Conservation (phyloP, 1,284 basidiomycete species). For the Pseudozyma hubeiensis region DNA sequence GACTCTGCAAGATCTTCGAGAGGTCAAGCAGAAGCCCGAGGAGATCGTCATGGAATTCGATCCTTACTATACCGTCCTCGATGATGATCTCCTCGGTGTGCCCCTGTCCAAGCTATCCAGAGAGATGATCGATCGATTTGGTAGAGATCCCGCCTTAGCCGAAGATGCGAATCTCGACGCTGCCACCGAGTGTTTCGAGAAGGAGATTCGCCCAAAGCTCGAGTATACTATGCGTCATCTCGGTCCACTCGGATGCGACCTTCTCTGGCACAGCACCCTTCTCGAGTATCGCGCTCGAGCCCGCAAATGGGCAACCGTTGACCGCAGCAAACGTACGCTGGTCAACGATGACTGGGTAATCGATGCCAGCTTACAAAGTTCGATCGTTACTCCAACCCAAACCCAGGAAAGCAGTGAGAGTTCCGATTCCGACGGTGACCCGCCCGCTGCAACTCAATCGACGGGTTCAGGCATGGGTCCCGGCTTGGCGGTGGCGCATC, state of each 20-base stretch:
- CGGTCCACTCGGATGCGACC: conserved; percentile 49
- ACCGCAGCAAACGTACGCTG: conserved; percentile 16
- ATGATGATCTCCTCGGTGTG: conserved; percentile 5
- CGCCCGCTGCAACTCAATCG: neutral
- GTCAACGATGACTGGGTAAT: conserved; percentile 35
- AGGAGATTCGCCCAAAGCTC: conserved; percentile 42
- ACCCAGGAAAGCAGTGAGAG: conserved; percentile 1
- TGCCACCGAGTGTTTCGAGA: conserved; percentile 23
- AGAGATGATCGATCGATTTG: conserved; percentile 22
- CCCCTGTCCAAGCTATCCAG: conserved; percentile 13
- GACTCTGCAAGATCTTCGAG: conserved; percentile 25
- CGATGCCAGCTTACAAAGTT: conserved; percentile 17
- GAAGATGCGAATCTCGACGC: conserved; percentile 13
- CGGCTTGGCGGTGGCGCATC: conserved; percentile 14
- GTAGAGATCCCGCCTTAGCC: conserved; percentile 1
- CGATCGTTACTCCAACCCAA: conserved; percentile 1
- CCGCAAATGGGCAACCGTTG: conserved; percentile 20
- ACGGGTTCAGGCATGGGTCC: conserved; percentile 4
- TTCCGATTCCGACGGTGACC: neutral
- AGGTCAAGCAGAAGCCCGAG: conserved; percentile 38
- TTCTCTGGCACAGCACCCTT: conserved; percentile 49
- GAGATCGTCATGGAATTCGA: conserved; percentile 56
- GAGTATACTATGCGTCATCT: conserved; percentile 37
- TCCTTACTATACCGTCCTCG: conserved; percentile 14
- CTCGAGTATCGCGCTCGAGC: conserved; percentile 32